These are phyloP conservation scores for Collybiopsis luxurians DNA, from an alignment of 768 basidiomycete species.

Conservation along the genomic window DNA sequence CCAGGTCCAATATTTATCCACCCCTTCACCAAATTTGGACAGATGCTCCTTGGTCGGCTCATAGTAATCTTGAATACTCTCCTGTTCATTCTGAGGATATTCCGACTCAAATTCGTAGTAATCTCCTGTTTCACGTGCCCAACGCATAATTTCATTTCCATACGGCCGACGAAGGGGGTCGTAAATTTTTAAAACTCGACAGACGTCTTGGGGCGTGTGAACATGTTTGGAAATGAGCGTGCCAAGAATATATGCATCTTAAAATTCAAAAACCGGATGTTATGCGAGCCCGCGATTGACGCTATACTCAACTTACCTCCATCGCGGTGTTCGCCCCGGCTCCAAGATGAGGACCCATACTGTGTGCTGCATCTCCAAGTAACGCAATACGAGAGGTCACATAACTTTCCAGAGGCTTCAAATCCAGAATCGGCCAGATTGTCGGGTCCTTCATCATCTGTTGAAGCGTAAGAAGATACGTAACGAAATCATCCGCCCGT, in stretches of 20 bases:
- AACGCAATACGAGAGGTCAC: not conserved
- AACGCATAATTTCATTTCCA: constrained; percentile 1
- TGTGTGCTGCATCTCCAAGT: not conserved
- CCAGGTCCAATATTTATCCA: not conserved
- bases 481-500: no score
- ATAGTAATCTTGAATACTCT: not conserved
- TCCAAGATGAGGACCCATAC: not conserved
- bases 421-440: not conserved
- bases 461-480: no score
- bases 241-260: constrained; percentile 5
- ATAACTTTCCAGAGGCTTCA: not conserved
- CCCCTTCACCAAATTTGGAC: not conserved
- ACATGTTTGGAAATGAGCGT: not conserved
- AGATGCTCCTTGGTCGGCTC: not conserved
- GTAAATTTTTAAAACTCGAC: not conserved
- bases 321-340: constrained; percentile 2
- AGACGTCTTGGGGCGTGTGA: not conserved
- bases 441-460: not conserved
- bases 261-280: no score
- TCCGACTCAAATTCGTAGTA: not conserved
- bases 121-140: not conserved
- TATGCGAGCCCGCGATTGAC: not conserved
- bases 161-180: not conserved
- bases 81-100: not conserved
- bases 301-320: not conserved